Base-by-base conservation (phyloP, 768 basidiomycete species). In the Cytidiella melzeri region DNA sequence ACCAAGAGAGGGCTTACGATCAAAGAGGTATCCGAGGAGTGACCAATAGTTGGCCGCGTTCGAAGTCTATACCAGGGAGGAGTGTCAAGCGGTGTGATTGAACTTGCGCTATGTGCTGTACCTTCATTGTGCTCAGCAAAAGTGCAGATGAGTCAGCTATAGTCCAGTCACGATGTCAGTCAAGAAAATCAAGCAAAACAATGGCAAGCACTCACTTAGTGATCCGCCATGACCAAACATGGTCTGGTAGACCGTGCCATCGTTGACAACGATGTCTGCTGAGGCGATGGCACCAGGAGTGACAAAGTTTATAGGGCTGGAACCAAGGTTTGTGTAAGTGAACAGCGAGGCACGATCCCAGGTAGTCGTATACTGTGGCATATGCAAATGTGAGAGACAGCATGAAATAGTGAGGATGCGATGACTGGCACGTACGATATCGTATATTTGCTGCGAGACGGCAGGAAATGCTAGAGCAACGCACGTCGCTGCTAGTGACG, bases 71-170 rank as follows among this genome's bases (percentile, higher is more conserved):
- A 61, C 64, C 81, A 84, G 15, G 4, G 21, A 19, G 44, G 15
- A 15, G 9, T 34, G 15, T 34, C 7, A 34, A 15, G 7, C 30
- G 15, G 7, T 7, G 30, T 34, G 7, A 34, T 15, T 15, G 15
- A 34, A 34, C 30, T 34, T 15, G 30, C 15, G 30, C 10, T 27
- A 30, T 45, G 13, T 15, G 13, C 21, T 26, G 25, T 54, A 81
- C 87, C 77, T 89, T 89, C 51, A 89, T 65, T 49, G 79, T 78
- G 56, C 69, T 79, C 19, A 88, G 64, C 21, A 75, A 64, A 20
- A 73, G 65, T 0, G 85, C 84, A 9, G 85, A 80, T 2, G 84
- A 86, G 60, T 90, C 87, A 24, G 86, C 86, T 88, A 42, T 21
- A 43, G 25, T 28, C 13, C 19, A 12, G 55, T 46, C 47, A 52